phyloP scores from a whole-genome alignment of 495 filamentous ascomycete genomes.

The Penicillium coffeae region DNA sequence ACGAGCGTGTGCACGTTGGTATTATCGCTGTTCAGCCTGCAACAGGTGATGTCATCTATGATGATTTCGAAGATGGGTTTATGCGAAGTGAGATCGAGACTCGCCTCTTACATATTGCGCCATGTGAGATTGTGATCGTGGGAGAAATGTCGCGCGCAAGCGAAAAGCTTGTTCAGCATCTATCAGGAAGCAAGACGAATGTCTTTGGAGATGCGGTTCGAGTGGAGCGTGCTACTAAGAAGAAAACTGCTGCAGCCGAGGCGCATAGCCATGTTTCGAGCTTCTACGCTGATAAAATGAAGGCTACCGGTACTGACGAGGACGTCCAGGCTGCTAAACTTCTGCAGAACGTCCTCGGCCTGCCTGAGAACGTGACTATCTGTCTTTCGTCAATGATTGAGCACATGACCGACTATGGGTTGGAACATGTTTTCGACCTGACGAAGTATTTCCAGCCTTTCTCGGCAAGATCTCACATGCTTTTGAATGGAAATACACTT shows the following conservation, averaged over 20 bases:
- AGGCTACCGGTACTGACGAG: slow-evolving; percentile 47
- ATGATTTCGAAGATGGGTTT: slow-evolving; percentile 96
- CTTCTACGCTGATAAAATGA: slow-evolving; percentile 90
- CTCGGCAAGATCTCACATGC: slow-evolving; percentile 90
- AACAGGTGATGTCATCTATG: slow-evolving; percentile 94
- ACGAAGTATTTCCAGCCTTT: slow-evolving; percentile 98
- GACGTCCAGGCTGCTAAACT: slow-evolving; percentile 53
- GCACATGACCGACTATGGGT: slow-evolving; percentile 86
- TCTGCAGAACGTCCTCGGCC: slow-evolving; percentile 78
- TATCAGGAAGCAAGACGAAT: slow-evolving; percentile 84
- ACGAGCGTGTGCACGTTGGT: slow-evolving; percentile 91
- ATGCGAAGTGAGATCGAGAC: slow-evolving; percentile 98
- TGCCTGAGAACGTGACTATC: slow-evolving; percentile 82
- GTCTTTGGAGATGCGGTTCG: slow-evolving; percentile 89
- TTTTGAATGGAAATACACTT: slow-evolving; percentile 92
- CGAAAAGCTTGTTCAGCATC: slow-evolving; percentile 86
- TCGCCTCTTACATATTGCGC: slow-evolving; percentile 86
- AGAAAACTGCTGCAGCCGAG: slow-evolving; percentile 79
- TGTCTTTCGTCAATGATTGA: slow-evolving; percentile 97
- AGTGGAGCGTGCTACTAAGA: slow-evolving; percentile 69
- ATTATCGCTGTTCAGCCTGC: slow-evolving; percentile 93
- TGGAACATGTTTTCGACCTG: slow-evolving; percentile 94
- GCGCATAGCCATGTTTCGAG: slow-evolving; percentile 84
- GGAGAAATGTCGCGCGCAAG: slow-evolving; percentile 90
- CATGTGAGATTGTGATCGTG: slow-evolving; percentile 94